Percentiles rank a stretch among this genome's conserved stretches.
Conservation (phyloP, 169 alveolate species). For the Pseudocohnilembus persalinus region DNA sequence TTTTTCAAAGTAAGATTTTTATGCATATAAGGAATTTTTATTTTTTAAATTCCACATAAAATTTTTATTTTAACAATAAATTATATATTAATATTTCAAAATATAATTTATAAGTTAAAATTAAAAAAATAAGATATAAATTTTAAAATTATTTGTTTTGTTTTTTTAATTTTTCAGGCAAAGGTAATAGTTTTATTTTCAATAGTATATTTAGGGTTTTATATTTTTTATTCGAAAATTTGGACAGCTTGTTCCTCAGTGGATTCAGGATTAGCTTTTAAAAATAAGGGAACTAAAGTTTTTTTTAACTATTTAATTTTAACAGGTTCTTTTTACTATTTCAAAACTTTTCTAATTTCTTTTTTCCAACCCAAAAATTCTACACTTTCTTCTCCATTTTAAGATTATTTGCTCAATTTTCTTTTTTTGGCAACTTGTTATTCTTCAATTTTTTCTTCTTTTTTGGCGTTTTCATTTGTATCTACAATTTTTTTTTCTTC, state of each 20-base stretch:
- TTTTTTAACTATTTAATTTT: neutral
- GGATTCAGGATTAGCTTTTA: conserved; percentile 6
- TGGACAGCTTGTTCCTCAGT: conserved; percentile 14
- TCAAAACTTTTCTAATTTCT: conserved; percentile 16
- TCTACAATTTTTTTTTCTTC: conserved; percentile 8
- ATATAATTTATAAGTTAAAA: too few species aligned
- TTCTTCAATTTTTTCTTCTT: neutral
- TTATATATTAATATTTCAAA: too few species aligned
- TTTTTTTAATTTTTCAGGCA: too few species aligned
- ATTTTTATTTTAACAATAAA: too few species aligned
- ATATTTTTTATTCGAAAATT: conserved; percentile 32
- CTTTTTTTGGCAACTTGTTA: too few species aligned
- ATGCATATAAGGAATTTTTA: too few species aligned
- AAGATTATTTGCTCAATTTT: neutral
- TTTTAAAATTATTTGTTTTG: too few species aligned
- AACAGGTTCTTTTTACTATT: conserved; percentile 7
- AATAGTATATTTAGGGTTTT: neutral
- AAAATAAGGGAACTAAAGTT: neutral
- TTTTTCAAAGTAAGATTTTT: too few species aligned
- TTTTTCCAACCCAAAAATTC: conserved; percentile 24
- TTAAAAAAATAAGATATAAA: too few species aligned
- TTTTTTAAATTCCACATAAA: too few species aligned
- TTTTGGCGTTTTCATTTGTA: neutral
- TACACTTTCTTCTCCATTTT: neutral
- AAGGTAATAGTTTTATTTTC: too few species aligned